A percentile compares a stretch with the other conserved stretches of the same genome.
Evolutionary conservation across 2,329 filamentous ascomycete genomes (phyloP).

Genomic region (Fusarium fujikuroi): DNA sequence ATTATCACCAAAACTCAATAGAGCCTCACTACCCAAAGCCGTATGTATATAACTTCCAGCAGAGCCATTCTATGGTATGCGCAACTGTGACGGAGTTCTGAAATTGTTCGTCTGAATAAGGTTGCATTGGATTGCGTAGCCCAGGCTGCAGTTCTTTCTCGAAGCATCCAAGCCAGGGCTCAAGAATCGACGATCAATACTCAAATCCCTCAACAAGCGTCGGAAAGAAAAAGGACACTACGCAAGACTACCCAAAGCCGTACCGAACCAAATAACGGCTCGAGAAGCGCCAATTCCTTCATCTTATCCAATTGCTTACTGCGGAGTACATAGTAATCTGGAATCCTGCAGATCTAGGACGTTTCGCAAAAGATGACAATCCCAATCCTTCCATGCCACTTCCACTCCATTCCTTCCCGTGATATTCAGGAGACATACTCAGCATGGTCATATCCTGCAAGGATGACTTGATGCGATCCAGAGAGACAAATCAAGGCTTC

Average conservation of each 20-base stretch:
- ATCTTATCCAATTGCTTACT: background rate
- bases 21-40: background rate
- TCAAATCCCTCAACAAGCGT: constrained; percentile 8
- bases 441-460: constrained; percentile 2
- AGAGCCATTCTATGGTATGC: background rate
- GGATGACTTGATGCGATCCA: background rate
- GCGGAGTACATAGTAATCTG: background rate
- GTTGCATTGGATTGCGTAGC: background rate
- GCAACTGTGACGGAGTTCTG: background rate
- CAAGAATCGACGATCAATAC: background rate
- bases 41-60: background rate
- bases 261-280: background rate
- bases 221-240: background rate
- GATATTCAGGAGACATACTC: constrained; percentile 26
- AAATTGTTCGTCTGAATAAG: background rate
- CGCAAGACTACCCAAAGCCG: background rate
- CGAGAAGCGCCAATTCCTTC: background rate
- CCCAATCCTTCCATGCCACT: constrained; percentile 6
- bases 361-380: background rate
- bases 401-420: background rate
- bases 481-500: background rate
- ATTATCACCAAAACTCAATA: background rate
- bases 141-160: background rate
- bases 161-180: background rate
- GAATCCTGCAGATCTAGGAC: constrained; percentile 7